Evolutionary conservation across 257 asterid genomes (phyloP).

Genomic region (Solanum clarkiae): DNA sequence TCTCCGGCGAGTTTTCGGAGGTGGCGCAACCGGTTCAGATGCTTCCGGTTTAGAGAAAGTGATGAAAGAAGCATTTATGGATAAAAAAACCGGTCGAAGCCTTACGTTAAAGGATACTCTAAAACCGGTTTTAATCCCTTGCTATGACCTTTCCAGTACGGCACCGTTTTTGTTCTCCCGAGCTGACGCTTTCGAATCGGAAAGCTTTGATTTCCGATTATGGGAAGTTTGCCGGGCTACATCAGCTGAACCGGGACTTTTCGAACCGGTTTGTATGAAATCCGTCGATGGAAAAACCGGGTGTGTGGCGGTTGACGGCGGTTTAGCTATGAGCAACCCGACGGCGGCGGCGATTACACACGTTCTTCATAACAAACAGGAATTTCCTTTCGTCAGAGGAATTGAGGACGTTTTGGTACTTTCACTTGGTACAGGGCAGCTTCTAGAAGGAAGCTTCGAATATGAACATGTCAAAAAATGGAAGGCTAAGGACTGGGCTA

Average conservation of each 20-base stretch:
- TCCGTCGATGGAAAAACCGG: conserved; percentile 74
- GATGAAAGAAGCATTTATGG: conserved; percentile 70
- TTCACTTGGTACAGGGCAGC: conserved; percentile 78
- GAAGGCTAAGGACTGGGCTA: conserved; percentile 66
- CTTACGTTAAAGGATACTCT: conserved; percentile 74
- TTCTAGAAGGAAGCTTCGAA: conserved; percentile 40
- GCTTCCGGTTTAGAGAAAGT: conserved; percentile 44
- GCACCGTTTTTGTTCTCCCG: conserved; percentile 93
- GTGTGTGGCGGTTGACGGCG: conserved; percentile 82
- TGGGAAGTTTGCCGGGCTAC: conserved; percentile 98
- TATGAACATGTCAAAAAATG: conserved; percentile 48
- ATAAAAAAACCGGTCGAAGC: conserved; percentile 45
- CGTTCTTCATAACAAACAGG: conserved; percentile 91
- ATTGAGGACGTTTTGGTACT: conserved; percentile 95
- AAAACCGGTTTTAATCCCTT: conserved; percentile 86
- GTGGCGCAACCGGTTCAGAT: conserved; percentile 14
- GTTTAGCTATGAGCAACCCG: conserved; percentile 85
- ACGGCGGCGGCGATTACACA: conserved; percentile 97
- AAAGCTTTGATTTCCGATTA: conserved; percentile 84
- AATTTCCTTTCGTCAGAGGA: conserved; percentile 89
- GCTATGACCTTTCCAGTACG: conserved; percentile 76
- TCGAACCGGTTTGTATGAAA: conserved; percentile 63
- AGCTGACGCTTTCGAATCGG: conserved; percentile 91
- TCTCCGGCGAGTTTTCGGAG: conserved; percentile 36
- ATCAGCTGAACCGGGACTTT: conserved; percentile 67